A percentile compares a stretch with the other conserved stretches of the same genome.
phyloP scores from a whole-genome alignment of 1,284 basidiomycete genomes.

The Papiliotrema laurentii region DNA sequence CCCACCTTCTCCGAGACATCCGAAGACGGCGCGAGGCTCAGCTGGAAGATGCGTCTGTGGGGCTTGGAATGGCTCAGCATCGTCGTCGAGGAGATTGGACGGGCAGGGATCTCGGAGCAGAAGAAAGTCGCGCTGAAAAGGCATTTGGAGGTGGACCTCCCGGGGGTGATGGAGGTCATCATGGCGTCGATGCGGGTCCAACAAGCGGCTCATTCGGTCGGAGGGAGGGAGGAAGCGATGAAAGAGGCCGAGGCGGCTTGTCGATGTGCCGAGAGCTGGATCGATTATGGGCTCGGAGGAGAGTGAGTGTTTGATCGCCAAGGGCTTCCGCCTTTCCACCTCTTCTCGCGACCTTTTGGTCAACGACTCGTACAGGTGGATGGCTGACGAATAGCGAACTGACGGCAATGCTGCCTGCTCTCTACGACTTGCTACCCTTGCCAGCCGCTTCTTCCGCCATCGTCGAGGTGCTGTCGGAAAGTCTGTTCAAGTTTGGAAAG shows the following conservation, averaged over 20 bases:
- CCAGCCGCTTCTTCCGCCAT: slow-evolving; percentile 65
- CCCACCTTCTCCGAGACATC: slow-evolving; percentile 11
- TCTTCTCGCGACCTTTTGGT: slow-evolving; percentile 1
- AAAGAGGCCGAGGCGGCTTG: slow-evolving; percentile 64
- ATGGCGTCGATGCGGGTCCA: slow-evolving; percentile 52
- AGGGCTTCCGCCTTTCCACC: background rate
- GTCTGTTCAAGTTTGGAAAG: slow-evolving; percentile 65
- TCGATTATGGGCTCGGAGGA: slow-evolving; percentile 59
- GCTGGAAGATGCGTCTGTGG: slow-evolving; percentile 31
- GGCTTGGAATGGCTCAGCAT: slow-evolving; percentile 76
- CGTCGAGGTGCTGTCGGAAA: slow-evolving; percentile 69
- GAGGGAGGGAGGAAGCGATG: slow-evolving; percentile 30
- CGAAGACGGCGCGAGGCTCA: slow-evolving; percentile 14
- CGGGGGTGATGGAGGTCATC: slow-evolving; percentile 66
- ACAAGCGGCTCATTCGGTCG: slow-evolving; percentile 2
- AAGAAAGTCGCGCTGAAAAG: slow-evolving; percentile 50
- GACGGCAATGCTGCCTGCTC: slow-evolving; percentile 44
- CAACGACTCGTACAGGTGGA: background rate
- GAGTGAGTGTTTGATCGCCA: slow-evolving; percentile 54
- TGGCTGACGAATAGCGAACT: slow-evolving; percentile 51
- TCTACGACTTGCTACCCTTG: slow-evolving; percentile 55
- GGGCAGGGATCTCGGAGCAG: slow-evolving; percentile 66
- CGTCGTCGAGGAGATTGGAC: slow-evolving; percentile 70
- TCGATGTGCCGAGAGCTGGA: slow-evolving; percentile 76
- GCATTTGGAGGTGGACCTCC: slow-evolving; percentile 53